Evolutionary conservation across 2,329 filamentous ascomycete species (phyloP).

Genomic region (Ceratocystis eucalypticola): DNA sequence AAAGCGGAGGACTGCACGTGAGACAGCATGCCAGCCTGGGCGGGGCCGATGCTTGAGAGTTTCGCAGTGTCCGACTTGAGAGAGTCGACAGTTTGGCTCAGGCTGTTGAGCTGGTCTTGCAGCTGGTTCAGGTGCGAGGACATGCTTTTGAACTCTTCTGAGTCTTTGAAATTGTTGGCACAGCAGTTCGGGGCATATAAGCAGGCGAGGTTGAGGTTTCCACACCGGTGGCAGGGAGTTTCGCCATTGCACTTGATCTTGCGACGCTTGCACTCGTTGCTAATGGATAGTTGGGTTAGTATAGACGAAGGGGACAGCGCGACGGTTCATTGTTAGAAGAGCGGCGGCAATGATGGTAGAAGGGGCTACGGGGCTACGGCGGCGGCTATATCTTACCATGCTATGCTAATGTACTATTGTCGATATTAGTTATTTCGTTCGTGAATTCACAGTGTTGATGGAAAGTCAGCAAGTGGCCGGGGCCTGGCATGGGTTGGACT

Average conservation of each 20-base stretch:
- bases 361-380: conserved; percentile 7
- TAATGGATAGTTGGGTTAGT: conserved; percentile 24
- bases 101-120: conserved; percentile 70
- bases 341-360: background rate
- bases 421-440: conserved; percentile 2
- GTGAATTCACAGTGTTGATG: background rate
- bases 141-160: conserved; percentile 79
- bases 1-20: conserved; percentile 8
- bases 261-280: conserved; percentile 61
- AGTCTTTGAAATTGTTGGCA: conserved; percentile 75
- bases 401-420: conserved; percentile 45
- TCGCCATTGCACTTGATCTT: conserved; percentile 66
- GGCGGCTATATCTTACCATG: conserved; percentile 33
- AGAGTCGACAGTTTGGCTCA: conserved; percentile 58
- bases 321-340: background rate
- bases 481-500: conserved; percentile 23
- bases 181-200: conserved; percentile 55
- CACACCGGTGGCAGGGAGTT: conserved; percentile 52
- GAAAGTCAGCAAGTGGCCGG: no score
- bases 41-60: conserved; percentile 23
- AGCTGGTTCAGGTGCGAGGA: conserved; percentile 57
- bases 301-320: background rate
- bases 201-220: conserved; percentile 52
- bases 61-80: conserved; percentile 45
- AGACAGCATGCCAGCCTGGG: background rate